A percentile compares a stretch with the other conserved stretches of the same genome.
Conservation (phyloP, 306 rosid genomes). For the Castanea crenata region DNA sequence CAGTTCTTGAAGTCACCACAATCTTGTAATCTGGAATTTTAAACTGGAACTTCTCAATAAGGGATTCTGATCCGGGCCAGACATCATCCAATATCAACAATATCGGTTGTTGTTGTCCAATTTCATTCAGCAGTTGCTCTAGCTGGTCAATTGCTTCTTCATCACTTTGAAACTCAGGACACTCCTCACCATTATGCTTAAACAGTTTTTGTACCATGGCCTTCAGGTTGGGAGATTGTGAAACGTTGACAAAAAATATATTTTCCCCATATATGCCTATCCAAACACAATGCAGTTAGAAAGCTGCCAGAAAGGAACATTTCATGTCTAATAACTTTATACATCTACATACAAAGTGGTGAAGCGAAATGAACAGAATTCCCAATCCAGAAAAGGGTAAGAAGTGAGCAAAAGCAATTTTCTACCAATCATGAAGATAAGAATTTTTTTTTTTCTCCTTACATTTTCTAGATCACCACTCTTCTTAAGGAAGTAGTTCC, state of each 20-base stretch:
- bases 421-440: too few species aligned
- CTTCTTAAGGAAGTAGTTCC: too few species aligned
- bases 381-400: too few species aligned
- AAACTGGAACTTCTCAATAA: conserved; percentile 16
- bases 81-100: conserved; percentile 38
- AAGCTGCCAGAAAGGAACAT: background rate
- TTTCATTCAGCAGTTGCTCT: background rate
- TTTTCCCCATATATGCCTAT: conserved; percentile 20
- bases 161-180: conserved; percentile 11
- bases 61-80: conserved; percentile 19
- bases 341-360: too few species aligned
- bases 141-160: conserved; percentile 5
- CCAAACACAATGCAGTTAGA: background rate
- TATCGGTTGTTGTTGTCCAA: background rate
- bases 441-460: too few species aligned
- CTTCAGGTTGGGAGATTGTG: conserved; percentile 17
- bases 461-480: too few species aligned
- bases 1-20: conserved; percentile 39
- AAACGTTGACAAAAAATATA: conserved; percentile 18
- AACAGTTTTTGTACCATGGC: conserved; percentile 15
- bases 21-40: conserved; percentile 24
- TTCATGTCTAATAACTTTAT: background rate
- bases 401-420: too few species aligned
- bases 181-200: background rate
- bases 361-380: too few species aligned